Conservation (phyloP, 768 basidiomycete genomes). For the Mycena venus region DNA sequence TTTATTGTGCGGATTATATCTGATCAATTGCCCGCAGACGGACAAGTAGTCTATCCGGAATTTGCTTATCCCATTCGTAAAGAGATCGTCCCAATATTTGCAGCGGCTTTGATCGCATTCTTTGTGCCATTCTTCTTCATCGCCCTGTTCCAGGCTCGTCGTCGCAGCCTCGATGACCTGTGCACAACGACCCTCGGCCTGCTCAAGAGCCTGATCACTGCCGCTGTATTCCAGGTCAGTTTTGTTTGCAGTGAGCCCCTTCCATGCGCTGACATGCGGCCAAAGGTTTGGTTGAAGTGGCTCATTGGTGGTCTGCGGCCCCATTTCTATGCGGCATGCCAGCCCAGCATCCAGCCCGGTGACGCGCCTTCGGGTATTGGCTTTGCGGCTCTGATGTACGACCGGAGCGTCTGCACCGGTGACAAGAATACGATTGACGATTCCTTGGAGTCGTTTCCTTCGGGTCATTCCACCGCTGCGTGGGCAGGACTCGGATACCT, state of each 20-base stretch:
- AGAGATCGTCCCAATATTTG: constrained; percentile 68
- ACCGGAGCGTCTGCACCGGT: constrained; percentile 67
- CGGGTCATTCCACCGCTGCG: constrained; percentile 69
- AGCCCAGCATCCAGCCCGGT: constrained; percentile 53
- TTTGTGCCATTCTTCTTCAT: constrained; percentile 69
- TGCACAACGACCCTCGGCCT: constrained; percentile 67
- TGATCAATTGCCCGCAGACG: too few species aligned
- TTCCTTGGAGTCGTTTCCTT: constrained; percentile 67
- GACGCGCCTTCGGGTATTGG: constrained; percentile 55
- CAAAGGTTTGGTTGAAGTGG: constrained; percentile 70
- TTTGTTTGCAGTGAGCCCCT: too few species aligned
- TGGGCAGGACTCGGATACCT: constrained; percentile 69
- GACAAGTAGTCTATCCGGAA: constrained; percentile 65
- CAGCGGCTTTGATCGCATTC: constrained; percentile 66
- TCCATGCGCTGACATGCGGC: too few species aligned
- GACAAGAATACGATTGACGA: constrained; percentile 69
- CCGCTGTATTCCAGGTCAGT: constrained; percentile 54
- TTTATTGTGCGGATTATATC: too few species aligned
- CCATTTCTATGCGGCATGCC: constrained; percentile 66
- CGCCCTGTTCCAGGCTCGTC: constrained; percentile 65
- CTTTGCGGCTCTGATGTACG: constrained; percentile 64
- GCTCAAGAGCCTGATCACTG: constrained; percentile 62
- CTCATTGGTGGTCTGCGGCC: constrained; percentile 65
- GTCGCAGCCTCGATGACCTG: constrained; percentile 59
- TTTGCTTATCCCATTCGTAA: constrained; percentile 64